Evolutionary conservation across 2,329 filamentous ascomycete species (phyloP).

Genomic region (Epichloe hybrida): DNA sequence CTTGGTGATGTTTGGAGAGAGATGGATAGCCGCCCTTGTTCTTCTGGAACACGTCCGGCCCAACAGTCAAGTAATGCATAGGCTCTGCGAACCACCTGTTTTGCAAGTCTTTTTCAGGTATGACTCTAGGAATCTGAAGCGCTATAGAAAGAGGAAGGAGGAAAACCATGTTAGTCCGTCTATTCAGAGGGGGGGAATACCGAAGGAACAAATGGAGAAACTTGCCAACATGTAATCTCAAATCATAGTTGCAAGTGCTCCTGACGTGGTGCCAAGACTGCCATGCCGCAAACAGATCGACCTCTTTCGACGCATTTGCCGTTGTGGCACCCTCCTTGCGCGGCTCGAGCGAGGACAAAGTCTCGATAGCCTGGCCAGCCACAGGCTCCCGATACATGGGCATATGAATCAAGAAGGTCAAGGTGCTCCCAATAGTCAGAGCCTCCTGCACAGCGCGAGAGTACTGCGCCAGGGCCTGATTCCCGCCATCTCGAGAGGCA

Average conservation of each 20-base stretch:
- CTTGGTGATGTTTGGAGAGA: conserved; percentile 48
- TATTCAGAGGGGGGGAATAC: background rate
- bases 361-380: conserved; percentile 36
- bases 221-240: conserved; percentile 74
- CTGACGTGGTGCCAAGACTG: conserved; percentile 88
- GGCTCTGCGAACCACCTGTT: conserved; percentile 59
- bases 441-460: conserved; percentile 74
- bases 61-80: conserved; percentile 46
- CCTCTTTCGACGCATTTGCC: conserved; percentile 25
- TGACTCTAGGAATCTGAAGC: conserved; percentile 41
- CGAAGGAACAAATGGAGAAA: conserved; percentile 2
- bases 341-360: conserved; percentile 32
- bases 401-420: conserved; percentile 69
- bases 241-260: conserved; percentile 71
- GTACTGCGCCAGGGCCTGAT: conserved; percentile 55
- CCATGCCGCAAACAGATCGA: conserved; percentile 71
- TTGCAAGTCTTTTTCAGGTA: conserved; percentile 48
- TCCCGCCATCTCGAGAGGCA: conserved; percentile 35
- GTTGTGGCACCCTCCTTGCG: conserved; percentile 16
- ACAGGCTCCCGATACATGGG: conserved; percentile 69
- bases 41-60: conserved; percentile 38
- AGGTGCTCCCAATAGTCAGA: conserved; percentile 57
- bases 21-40: conserved; percentile 50
- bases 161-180: background rate
- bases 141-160: conserved; percentile 21